Base-by-base conservation (phyloP, 441 rosid genomes). In the Croton setiger region DNA sequence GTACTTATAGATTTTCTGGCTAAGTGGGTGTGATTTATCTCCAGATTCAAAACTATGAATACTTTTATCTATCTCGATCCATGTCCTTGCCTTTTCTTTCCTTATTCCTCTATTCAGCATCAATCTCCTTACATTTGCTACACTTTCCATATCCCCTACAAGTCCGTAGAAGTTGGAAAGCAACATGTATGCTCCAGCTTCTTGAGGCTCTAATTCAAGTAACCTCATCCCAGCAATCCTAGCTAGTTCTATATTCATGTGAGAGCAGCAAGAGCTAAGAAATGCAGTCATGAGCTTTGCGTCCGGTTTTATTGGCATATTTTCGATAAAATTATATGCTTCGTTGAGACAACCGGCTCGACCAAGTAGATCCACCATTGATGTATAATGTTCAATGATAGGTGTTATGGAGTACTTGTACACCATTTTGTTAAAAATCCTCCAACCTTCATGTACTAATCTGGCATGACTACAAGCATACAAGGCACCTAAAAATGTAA, bases 401-500 rank as follows among this genome's bases (percentile, higher is more conserved):
- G 78, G 78, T 43, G 23, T 75, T 18, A 75, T 39, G 14, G 71
- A 75, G 71, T 70, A 75, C 21, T 61, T 70, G n/a, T 55, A 17
- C 1, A 75, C 27, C 74, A 75, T 70, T 17, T 1, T 65, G 67
- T 60, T 60, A 37, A 70, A 75, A 39, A 65, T n/a, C 12, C 57
- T 67, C 71, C 63, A 59, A 43, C 78, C 78, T 70, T 72, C 61
- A 13, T 51, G 60, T 15, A 72, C 75, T 33, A 72, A 44, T 41
- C 75, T 70, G 23, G 66, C 66, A 23, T 72, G 78, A 62, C 78
- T 75, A 60, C 78, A 75, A 11, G 74, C 78, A 66, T 75, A 70
- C 55, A 70, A 20, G 39, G 63, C 70, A 70, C 78, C 68, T 20
- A 70, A 65, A 58, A 75, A 70, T 1, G 78, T 69, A n/a, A 75